Conservation (phyloP, 257 asterid genomes). For the Solanum ossicruentum region DNA sequence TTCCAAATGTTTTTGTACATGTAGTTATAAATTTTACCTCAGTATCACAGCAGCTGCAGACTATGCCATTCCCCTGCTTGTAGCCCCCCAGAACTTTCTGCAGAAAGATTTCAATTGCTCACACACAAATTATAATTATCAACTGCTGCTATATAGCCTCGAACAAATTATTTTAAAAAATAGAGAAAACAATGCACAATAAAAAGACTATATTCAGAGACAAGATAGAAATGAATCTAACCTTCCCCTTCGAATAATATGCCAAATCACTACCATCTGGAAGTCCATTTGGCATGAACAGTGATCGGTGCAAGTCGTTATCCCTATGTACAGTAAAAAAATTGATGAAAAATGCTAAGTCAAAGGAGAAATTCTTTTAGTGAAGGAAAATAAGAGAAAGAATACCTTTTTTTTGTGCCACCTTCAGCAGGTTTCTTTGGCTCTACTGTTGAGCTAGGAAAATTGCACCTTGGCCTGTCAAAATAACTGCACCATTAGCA, state of each 20-base stretch:
- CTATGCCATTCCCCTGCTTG: slow-evolving; percentile 90
- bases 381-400: slow-evolving; percentile 1
- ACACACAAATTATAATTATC: neutral
- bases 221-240: slow-evolving; percentile 9
- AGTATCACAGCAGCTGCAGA: slow-evolving; percentile 73
- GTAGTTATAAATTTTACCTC: slow-evolving; percentile 35
- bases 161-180: neutral
- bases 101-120: slow-evolving; percentile 2
- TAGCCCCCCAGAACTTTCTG: slow-evolving; percentile 94
- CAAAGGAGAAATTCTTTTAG: neutral
- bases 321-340: slow-evolving; percentile 43
- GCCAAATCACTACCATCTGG: slow-evolving; percentile 96
- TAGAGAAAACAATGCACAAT: neutral
- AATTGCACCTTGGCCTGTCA: slow-evolving; percentile 65
- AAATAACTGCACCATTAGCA: slow-evolving; percentile 13
- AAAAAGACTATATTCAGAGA: neutral
- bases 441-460: slow-evolving; percentile 30
- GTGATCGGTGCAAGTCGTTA: slow-evolving; percentile 79
- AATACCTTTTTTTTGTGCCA: slow-evolving; percentile 72
- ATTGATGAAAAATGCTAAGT: neutral
- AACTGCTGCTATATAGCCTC: neutral
- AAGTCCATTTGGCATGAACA: slow-evolving; percentile 95
- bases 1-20: neutral
- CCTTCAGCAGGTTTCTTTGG: slow-evolving; percentile 51
- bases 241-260: slow-evolving; percentile 97